A percentile compares a stretch with the other conserved stretches of the same genome.
These are phyloP conservation scores for Moesziomyces sp. DNA, from an alignment of 1,284 basidiomycete genomes.

Conservation along the genomic window DNA sequence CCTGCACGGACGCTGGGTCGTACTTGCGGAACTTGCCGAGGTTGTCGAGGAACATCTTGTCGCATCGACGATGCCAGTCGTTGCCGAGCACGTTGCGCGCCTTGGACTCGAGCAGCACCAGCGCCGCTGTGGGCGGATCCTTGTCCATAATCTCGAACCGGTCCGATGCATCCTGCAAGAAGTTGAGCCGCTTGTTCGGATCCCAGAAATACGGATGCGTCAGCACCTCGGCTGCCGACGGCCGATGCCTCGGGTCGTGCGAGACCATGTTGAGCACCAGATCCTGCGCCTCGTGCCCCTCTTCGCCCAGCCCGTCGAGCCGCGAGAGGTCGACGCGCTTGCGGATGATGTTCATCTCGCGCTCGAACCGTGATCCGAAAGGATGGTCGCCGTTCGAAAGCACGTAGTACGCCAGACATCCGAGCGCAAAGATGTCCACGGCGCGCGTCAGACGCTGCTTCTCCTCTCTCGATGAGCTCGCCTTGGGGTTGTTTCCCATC, in stretches of 20 bases:
- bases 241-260: conserved; percentile 72
- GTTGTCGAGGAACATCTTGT: conserved; percentile 90
- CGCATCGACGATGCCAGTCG: conserved; percentile 88
- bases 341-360: conserved; percentile 66
- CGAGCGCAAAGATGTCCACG: conserved; percentile 66
- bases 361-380: conserved; percentile 64
- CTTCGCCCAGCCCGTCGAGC: conserved; percentile 60
- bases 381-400: conserved; percentile 65
- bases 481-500: conserved; percentile 36
- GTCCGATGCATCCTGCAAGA: conserved; percentile 96
- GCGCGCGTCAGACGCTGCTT: conserved; percentile 60
- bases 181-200: conserved; percentile 82
- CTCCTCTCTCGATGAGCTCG: conserved; percentile 35
- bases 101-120: conserved; percentile 78
- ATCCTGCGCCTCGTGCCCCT: conserved; percentile 64
- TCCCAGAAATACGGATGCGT: conserved; percentile 98
- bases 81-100: conserved; percentile 65
- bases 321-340: conserved; percentile 50
- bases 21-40: conserved; percentile 95
- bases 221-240: conserved; percentile 84
- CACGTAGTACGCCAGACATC: conserved; percentile 65
- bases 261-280: conserved; percentile 61
- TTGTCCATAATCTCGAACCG: conserved; percentile 91
- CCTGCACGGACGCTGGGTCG: conserved; percentile 87
- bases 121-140: conserved; percentile 82